These are phyloP conservation scores for Aureobasidium melanogenum DNA, from an alignment of 2,329 filamentous ascomycete genomes.

Conservation along the genomic window DNA sequence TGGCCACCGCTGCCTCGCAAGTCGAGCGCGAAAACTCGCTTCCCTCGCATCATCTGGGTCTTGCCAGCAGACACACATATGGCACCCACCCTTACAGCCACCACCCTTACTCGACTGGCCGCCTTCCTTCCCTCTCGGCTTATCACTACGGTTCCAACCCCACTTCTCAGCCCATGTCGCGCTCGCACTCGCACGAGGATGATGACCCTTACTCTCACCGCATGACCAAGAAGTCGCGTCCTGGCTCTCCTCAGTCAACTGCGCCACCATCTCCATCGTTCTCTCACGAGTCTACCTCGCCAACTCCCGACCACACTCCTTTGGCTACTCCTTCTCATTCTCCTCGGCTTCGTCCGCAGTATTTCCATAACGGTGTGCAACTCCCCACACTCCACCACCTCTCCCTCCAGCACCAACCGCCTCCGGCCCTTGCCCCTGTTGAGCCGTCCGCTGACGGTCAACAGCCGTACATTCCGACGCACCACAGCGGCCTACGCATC, in stretches of 20 bases:
- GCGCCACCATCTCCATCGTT: slow-evolving; percentile 94
- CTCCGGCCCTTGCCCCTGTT: slow-evolving; percentile 60
- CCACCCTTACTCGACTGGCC: slow-evolving; percentile 47
- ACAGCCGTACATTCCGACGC: slow-evolving; percentile 48
- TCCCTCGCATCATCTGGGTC: slow-evolving; percentile 30
- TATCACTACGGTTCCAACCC: slow-evolving; percentile 50
- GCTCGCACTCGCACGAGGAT: slow-evolving; percentile 75
- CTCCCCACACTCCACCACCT: slow-evolving; percentile 76
- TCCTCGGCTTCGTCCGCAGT: slow-evolving; percentile 75
- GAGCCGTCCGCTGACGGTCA: slow-evolving; percentile 55
- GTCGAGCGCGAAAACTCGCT: slow-evolving; percentile 54
- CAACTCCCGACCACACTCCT: slow-evolving; percentile 97
- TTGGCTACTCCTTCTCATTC: slow-evolving; percentile 93
- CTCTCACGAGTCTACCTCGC: slow-evolving; percentile 89
- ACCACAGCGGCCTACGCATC: slow-evolving; percentile 64
- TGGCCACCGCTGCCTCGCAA: slow-evolving; percentile 61
- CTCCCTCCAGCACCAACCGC: slow-evolving; percentile 49
- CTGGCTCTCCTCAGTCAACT: slow-evolving; percentile 90
- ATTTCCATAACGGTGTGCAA: slow-evolving; percentile 60
- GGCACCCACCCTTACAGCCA: slow-evolving; percentile 31
- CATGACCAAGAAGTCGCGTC: slow-evolving; percentile 77
- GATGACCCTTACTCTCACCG: slow-evolving; percentile 72
- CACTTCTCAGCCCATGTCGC: slow-evolving; percentile 69
- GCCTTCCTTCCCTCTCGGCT: slow-evolving; percentile 68
- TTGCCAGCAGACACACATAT: slow-evolving; percentile 21